Evolutionary conservation across 306 rosid species (phyloP), one percentile per base, ranked within the genome.

Genomic region (Prosopis cineraria): DNA sequence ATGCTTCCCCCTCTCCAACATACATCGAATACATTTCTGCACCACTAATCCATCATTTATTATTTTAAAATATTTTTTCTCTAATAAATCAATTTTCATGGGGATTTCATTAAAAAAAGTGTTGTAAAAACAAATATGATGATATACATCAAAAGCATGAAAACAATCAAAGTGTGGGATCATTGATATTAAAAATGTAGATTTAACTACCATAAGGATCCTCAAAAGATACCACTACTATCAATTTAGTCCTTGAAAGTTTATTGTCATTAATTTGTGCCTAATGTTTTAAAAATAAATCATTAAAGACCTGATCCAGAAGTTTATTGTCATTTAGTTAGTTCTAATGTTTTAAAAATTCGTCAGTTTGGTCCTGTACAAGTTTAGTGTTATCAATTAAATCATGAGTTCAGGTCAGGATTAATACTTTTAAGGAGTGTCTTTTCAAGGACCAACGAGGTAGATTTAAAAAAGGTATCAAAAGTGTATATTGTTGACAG

Each of bases 1-100:
- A 78, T 70, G 93, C 93, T 89, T 95, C 98, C 67, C 98, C 98
- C 78, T 92, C 98, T 70, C 98, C 98, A 53, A 92, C 98, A 72
- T 92, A 95, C 98, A 89, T 95, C 3, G 98, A 95, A 70, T 80
- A 89, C 85, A 95, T 75, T 66, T 95, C 98, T 87, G 98, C 97
- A 85, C 97, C 90, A 80, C 98, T 95, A 86, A 77, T 74, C 70
- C 77, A 87, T 7, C 75, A 83, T 83, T 65, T 62, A 80, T 87
- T 75, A 86, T 50, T 67, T 58, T 34, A 56, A 78, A 14, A 33
- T 43, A 74, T 55, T 75, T 67, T 76, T 45, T 65, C 59, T 66
- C 62, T 16, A 24, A 60, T 30, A 78, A 47, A 81, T 16, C 39
- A 66, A 50, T 56, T 39, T 71, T 4, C 29, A 47, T 9, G 55